These are phyloP conservation scores for Bruguiera sexangula DNA, from an alignment of 345 rosid species.

Conservation along the genomic window DNA sequence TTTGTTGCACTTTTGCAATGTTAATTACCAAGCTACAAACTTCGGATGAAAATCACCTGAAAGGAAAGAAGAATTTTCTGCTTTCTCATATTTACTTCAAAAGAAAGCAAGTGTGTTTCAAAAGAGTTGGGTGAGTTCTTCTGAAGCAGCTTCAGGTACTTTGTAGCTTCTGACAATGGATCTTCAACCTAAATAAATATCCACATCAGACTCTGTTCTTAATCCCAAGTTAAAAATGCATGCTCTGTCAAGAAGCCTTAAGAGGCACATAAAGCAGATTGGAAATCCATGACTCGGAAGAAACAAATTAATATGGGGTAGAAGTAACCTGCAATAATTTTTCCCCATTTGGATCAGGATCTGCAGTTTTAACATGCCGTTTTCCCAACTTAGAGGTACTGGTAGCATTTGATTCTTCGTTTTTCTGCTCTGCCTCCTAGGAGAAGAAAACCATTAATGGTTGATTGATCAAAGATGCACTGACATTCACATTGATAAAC, in stretches of 20 bases:
- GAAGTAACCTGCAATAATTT: slow-evolving; percentile 77
- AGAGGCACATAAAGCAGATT: neutral
- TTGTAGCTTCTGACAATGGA: slow-evolving; percentile 85
- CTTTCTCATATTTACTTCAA: slow-evolving; percentile 94
- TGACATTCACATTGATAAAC: slow-evolving; percentile 9
- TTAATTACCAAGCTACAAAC: neutral
- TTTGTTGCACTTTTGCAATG: neutral
- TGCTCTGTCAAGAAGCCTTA: neutral
- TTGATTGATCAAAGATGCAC: slow-evolving; percentile 13
- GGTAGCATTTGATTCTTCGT: slow-evolving; percentile 67
- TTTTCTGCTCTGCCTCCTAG: slow-evolving; percentile 92
- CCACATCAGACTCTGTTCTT: slow-evolving; percentile 13
- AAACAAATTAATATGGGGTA: slow-evolving; percentile 11
- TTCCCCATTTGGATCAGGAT: slow-evolving; percentile 93
- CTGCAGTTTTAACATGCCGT: slow-evolving; percentile 81
- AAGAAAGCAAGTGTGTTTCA: slow-evolving; percentile 94
- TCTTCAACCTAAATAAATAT: slow-evolving; percentile 63
- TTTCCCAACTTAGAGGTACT: slow-evolving; percentile 82
- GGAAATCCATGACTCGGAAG: neutral
- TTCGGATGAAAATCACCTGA: slow-evolving; percentile 50
- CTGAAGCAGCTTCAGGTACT: slow-evolving; percentile 91
- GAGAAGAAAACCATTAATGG: slow-evolving; percentile 20
- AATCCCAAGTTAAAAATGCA: slow-evolving; percentile 10
- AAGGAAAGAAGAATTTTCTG: slow-evolving; percentile 84
- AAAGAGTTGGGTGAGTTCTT: slow-evolving; percentile 70